Base-by-base conservation (phyloP, 176 grass and related monocot genomes). In the Oryza meridionalis region DNA sequence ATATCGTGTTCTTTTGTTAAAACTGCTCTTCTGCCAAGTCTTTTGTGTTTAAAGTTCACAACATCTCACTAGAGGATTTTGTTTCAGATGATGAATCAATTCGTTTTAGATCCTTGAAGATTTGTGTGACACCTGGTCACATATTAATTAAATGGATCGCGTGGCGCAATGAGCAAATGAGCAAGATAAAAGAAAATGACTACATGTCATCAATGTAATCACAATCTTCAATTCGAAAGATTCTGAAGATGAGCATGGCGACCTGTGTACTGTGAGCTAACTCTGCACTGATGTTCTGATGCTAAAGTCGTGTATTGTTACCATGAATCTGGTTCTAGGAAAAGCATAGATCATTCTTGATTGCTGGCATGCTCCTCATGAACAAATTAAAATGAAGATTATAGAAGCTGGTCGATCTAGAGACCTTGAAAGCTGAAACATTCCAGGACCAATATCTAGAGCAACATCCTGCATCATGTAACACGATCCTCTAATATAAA, bases 161-260 rank as follows among this genome's bases (percentile, higher is more conserved):
- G 5, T 35, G 33, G 5, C 33, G 33, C 33, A 35, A 35, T 35
- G 33, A 35, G 0, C 33, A 4, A 35, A 35, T 35, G 33, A 35
- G 33, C 33, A 35, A 35, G 33, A 35, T 35, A 35, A 35, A 35
- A 4, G 5, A 35, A 35, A 35, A 35, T 35, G 33, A 35, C 33
- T 35, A 4, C 33, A 33, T 33, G 32, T 33, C 32, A 33, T 33
- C 32, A 35, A 35, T 35, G 33, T 35, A 35, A 35, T 35, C 33
- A 35, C 33, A 35, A 35, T 5, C 33, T 35, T 35, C 33, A 35
- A 35, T 35, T 5, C 33, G 33, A 35, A 35, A 74, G 77, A 74
- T 77, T 70, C 29, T 82, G 26, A 73, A 24, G 29, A 81, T 66
- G 86, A 64, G 33, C 51, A 75, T 68, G 32, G 8, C 3, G 42